Conservation (phyloP, 495 filamentous ascomycete species). For the Daldinia concentrica region DNA sequence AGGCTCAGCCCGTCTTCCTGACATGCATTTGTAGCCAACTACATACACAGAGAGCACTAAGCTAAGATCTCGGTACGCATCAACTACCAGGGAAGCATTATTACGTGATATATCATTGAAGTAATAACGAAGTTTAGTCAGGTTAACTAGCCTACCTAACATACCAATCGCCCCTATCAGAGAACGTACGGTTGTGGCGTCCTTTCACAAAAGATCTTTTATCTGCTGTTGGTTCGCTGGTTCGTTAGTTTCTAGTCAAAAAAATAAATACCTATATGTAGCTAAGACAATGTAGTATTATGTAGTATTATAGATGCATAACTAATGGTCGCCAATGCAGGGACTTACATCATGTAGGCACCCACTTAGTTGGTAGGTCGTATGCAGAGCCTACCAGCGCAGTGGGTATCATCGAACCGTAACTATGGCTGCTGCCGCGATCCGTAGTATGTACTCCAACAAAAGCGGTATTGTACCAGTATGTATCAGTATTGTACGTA, state of each 20-base stretch:
- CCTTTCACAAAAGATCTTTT: slow-evolving; percentile 9
- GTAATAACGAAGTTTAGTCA: slow-evolving; percentile 8
- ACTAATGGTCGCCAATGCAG: slow-evolving; percentile 32
- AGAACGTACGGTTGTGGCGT: slow-evolving; percentile 21
- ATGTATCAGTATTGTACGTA: not conserved
- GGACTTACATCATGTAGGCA: slow-evolving; percentile 39
- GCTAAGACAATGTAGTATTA: slow-evolving; percentile 7
- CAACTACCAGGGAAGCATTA: not conserved
- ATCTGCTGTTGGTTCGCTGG: slow-evolving; percentile 26
- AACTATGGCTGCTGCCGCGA: slow-evolving; percentile 28
- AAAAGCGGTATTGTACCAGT: slow-evolving; percentile 25
- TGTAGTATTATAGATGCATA: slow-evolving; percentile 19
- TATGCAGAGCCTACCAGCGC: slow-evolving; percentile 16
- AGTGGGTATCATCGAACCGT: slow-evolving; percentile 31
- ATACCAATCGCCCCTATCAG: slow-evolving; percentile 19
- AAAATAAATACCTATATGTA: not conserved
- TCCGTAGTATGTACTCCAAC: slow-evolving; percentile 15
- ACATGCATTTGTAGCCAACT: slow-evolving; percentile 28
- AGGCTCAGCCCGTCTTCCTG: slow-evolving; percentile 29
- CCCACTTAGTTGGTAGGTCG: slow-evolving; percentile 18
- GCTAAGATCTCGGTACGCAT: slow-evolving; percentile 21
- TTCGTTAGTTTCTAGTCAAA: not conserved
- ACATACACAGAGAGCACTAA: slow-evolving; percentile 19
- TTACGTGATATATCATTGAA: slow-evolving; percentile 24
- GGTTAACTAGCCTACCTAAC: not conserved